Base-by-base conservation (phyloP, 345 rosid genomes). In the Populus nigra region DNA sequence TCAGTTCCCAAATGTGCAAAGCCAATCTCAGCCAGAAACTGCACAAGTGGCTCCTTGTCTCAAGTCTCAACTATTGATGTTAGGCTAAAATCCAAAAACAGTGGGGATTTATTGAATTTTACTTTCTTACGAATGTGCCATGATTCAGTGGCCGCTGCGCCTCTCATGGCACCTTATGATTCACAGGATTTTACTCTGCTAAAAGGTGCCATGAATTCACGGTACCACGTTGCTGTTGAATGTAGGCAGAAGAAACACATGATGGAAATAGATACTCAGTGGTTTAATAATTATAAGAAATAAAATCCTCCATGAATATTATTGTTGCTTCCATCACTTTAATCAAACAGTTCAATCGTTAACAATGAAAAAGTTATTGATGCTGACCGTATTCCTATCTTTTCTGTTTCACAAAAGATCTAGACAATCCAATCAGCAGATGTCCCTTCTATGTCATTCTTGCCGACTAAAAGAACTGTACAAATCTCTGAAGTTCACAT, bases 341-440 rank as follows among this genome's bases (percentile, higher is more conserved):
- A 15, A 36, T 17, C 23, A 10, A 41, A 11, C 33, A 69, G 13
- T 57, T 3, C 23, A 62, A 29, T 55, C 5, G 38, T 59, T 29
- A 71, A 69, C 12, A 27, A 65, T 3, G 41, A 50, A 78, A 73
- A 65, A 73, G 72, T 11, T 36, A 66, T 72, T 50, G 70, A 71
- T 62, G 75, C 71, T 71, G 76, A 71, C 71, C 61, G 18, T 16
- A 35, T 29, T 38, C 68, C 5, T 5, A 35, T 22, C 55, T 61
- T 69, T 69, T 23, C 3, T 15, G n/a, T 5, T 33, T 16, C n/a
- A 20, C 10, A 75, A 75, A 75, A 49, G 49, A 74, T 69, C 62
- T 49, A 12, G 68, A 69, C 68, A 41, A 77, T 70, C 75, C 29
- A 63, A 78, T 78, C 70, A 43, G 16, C 4, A 69, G 36, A 33